Conservation (phyloP, 768 basidiomycete genomes). For the Calocera cornea region DNA sequence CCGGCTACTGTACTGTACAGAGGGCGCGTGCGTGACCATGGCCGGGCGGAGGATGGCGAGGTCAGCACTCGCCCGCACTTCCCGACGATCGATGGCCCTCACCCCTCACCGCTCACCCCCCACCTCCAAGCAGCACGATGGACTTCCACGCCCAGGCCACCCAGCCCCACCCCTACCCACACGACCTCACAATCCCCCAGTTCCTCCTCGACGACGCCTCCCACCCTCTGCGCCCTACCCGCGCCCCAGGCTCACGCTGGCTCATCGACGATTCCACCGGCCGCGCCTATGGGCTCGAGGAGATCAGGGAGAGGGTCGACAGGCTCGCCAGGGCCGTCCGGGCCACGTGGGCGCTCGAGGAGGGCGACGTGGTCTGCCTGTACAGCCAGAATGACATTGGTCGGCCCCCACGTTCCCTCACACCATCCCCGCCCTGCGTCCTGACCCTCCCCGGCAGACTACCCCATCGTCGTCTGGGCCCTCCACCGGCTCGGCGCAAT, state of each 20-base stretch:
- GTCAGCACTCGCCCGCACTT: too few species aligned
- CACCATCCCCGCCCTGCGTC: not conserved
- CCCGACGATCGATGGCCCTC: too few species aligned
- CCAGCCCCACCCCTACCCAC: conserved; percentile 6
- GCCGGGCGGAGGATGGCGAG: too few species aligned
- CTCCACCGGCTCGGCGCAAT: conserved; percentile 25
- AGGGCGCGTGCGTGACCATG: too few species aligned
- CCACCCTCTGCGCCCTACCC: conserved; percentile 16
- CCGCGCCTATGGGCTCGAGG: conserved; percentile 7
- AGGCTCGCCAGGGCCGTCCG: conserved; percentile 16
- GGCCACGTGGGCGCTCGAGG: conserved; percentile 8
- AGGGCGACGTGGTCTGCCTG: conserved; percentile 35
- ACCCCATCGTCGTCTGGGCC: conserved; percentile 42
- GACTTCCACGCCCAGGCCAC: not conserved
- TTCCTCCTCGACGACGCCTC: conserved; percentile 15
- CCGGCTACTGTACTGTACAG: too few species aligned
- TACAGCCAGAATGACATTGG: conserved; percentile 58
- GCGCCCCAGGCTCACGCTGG: conserved; percentile 9
- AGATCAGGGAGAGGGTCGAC: conserved; percentile 10
- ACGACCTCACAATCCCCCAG: conserved; percentile 16
- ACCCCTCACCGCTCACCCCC: not conserved
- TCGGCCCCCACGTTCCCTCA: conserved; percentile 19
- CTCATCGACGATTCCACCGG: conserved; percentile 12
- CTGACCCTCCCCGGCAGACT: not conserved
- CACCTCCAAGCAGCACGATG: not conserved